Base-by-base conservation (phyloP, 495 filamentous ascomycete species). In the Bacidia gigantensis region DNA sequence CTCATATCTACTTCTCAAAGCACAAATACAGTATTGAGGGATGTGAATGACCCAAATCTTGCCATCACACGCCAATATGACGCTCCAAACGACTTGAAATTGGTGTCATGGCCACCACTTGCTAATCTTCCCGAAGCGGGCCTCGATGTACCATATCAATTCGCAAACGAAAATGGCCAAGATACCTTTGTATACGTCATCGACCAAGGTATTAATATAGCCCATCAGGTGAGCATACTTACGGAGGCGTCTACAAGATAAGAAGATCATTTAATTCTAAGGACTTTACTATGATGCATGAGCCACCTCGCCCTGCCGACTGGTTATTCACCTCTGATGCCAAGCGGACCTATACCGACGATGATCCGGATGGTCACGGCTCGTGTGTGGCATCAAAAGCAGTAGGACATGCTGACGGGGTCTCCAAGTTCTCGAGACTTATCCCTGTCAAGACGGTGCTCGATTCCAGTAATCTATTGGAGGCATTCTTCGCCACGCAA, bases 301-400 rank as follows among this genome's bases (percentile, higher is more conserved):
- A 35, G 5, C 40, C 41, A 23, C 42, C 49, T 3, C 26, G 17
- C 7, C 10, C 5, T 14, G 14, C 7, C 17, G 42, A 24, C 1
- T 56, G 54, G 54, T 22, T n/a, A 3, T 56, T 46, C 18, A 43
- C 42, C 23, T 23, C 11, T 5, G 18, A 23, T 48, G 54, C 48
- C 3, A 17, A 14, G 32, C 2, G 20, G 20, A 42, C 42, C 12
- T n/a, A 17, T 32, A 51, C 26, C 12, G 54, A 56, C 3, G 49
- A 52, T 40, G 29, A 56, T 3, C 2, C 11, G 0, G 1, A 9
- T 2, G 18, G 21, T 1, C 49, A 56, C 21, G 54, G 54, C 22
- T 45, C 49, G n/a, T 43, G 49, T 41, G 41, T 56, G 9, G 26
- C 49, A 7, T 56, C 54, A 2, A 56, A 52, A 24, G 49, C 49